Evolutionary conservation across 2,329 filamentous ascomycete species (phyloP), one percentile per base, ranked within the genome.

Genomic region (Phyllosticta citribraziliensis): DNA sequence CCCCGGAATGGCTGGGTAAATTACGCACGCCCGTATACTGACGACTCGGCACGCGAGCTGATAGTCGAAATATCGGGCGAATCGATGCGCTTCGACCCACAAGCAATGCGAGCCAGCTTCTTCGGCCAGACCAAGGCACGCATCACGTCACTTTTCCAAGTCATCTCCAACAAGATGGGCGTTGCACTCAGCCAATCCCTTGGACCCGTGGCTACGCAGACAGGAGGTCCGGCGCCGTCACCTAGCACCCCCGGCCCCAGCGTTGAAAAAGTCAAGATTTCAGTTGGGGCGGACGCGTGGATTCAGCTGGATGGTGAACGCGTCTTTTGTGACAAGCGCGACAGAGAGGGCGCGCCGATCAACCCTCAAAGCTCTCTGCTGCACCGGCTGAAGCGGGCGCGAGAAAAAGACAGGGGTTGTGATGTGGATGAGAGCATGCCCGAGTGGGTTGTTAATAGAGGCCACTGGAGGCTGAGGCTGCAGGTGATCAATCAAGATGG

Each of bases 21-120:
- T 65, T 97, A 97, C 68, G 84, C 89, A 14, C 85, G 93, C 5
- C 93, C 93, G 0, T 95, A 87, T 68, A 85, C 91, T n/a, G 91
- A 97, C 71, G 85, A 89, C 58, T 80, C 79, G 22, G 75, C 87
- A 0, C 80, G 84, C 63, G 88, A 92, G 70, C 80, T 97, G 22
- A 80, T 97, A 25, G 76, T 97, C 2, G 91, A 97, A 72, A 88
- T 95, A 56, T 69, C 69, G 1, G 52, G 63, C 22, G 73, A 74
- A 62, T 85, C 86, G 19, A 70, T 71, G 0, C 70, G 66, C 1
- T 62, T 75, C 2, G 66, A 71, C 55, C 62, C 73, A 12, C 67
- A 68, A 3, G 22, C 59, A 40, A 80, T 84, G 68, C 80, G 84
- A 2, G 86, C 85, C 1, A 85, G 89, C 64, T 95, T 97, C 74